Percentiles rank a stretch among this genome's conserved stretches.
Evolutionary conservation across 2,329 filamentous ascomycete species (phyloP).

Genomic region (Colletotrichum simmondsii): DNA sequence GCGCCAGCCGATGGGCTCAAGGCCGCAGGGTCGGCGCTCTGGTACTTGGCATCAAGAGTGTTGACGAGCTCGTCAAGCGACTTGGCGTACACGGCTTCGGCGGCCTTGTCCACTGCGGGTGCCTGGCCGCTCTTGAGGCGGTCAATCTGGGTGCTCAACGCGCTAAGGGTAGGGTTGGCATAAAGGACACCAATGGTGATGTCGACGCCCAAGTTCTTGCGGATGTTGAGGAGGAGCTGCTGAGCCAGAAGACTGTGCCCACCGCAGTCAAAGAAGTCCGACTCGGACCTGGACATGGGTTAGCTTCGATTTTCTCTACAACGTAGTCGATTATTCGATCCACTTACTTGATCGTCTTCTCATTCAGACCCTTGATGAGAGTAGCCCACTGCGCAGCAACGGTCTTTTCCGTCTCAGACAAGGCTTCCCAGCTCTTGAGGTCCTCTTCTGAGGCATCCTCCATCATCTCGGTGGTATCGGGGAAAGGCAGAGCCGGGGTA

Average conservation of each 20-base stretch:
- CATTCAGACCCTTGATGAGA: conserved; percentile 74
- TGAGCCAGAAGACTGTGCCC: conserved; percentile 66
- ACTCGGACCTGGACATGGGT: conserved; percentile 52
- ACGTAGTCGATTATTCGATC: accelerated
- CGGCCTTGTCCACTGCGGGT: conserved; percentile 43
- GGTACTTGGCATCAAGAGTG: conserved; percentile 50
- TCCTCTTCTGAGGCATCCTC: conserved; percentile 55
- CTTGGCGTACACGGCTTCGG: conserved; percentile 59
- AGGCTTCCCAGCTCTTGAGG: conserved; percentile 52
- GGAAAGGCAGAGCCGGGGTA: conserved; percentile 81
- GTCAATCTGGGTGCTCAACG: conserved; percentile 64
- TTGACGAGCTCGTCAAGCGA: conserved; percentile 58
- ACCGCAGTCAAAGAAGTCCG: conserved; percentile 51
- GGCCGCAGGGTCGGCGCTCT: conserved; percentile 39
- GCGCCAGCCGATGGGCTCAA: conserved; percentile 42
- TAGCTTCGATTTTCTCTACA: conserved; percentile 21
- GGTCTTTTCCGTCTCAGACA: conserved; percentile 74
- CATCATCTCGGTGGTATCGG: conserved; percentile 51
- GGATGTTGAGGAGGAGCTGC: conserved; percentile 78
- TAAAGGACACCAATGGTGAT: conserved; percentile 79
- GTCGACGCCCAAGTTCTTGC: conserved; percentile 54
- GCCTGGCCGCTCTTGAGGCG: conserved; percentile 40
- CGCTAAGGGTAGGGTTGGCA: conserved; percentile 64
- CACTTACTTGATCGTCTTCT: conserved; percentile 65
- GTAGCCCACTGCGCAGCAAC: conserved; percentile 71